These are phyloP conservation scores for Euphorbia peplus DNA, from an alignment of 345 rosid species.

Conservation along the genomic window DNA sequence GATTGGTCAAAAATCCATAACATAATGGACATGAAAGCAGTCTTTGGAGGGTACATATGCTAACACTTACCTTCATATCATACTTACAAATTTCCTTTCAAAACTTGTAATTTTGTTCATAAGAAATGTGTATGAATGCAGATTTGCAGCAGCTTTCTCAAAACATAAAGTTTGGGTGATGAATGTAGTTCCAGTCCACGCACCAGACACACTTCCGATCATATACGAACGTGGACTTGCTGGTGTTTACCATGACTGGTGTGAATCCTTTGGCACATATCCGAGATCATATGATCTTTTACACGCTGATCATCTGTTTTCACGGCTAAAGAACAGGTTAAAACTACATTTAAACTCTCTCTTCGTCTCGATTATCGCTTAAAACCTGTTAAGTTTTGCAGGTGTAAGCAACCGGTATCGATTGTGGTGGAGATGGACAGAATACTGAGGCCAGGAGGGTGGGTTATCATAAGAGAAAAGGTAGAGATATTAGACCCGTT, in stretches of 20 bases:
- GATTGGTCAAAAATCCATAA: conserved; percentile 81
- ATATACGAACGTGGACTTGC: conserved; percentile 76
- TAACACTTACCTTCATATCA: conserved; percentile 3
- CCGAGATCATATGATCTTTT: conserved; percentile 96
- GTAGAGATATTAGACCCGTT: conserved; percentile 72
- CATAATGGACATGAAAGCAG: conserved; percentile 95
- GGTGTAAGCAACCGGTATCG: conserved; percentile 78
- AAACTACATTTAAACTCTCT: not conserved
- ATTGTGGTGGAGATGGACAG: conserved; percentile 92
- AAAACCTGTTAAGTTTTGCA: conserved; percentile 20
- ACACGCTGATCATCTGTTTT: conserved; percentile 93
- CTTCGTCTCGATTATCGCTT: conserved; percentile 2
- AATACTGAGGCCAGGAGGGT: conserved; percentile 78
- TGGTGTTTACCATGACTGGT: conserved; percentile 96
- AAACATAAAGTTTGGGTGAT: conserved; percentile 85
- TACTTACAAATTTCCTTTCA: conserved; percentile 1
- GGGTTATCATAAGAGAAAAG: conserved; percentile 80
- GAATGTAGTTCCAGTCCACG: conserved; percentile 85
- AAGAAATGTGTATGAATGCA: conserved; percentile 22
- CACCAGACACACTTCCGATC: conserved; percentile 88
- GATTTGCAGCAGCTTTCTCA: conserved; percentile 84
- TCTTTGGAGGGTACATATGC: conserved; percentile 89
- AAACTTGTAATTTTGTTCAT: not conserved
- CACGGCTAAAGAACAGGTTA: conserved; percentile 89
- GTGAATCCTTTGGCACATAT: conserved; percentile 81